phyloP scores from a whole-genome alignment of 345 rosid species.

The Dimocarpus longan region DNA sequence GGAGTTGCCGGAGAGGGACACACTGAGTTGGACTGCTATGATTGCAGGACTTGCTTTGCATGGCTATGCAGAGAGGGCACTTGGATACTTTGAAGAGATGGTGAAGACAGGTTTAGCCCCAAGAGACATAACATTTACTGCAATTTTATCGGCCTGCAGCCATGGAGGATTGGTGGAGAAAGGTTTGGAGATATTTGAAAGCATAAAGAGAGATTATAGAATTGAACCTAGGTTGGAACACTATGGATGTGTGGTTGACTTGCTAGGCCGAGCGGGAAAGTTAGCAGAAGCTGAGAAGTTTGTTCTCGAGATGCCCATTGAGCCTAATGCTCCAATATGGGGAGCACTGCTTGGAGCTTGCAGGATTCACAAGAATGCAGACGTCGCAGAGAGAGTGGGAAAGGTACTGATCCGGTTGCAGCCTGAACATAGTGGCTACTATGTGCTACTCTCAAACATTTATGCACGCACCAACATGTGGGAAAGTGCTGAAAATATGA shows the following conservation, averaged over 20 bases:
- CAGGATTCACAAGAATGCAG: conserved; percentile 57
- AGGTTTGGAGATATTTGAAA: conserved; percentile 61
- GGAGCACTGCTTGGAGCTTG: conserved; percentile 88
- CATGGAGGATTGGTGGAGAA: conserved; percentile 66
- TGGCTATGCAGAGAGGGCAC: conserved; percentile 54
- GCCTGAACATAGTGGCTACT: conserved; percentile 76
- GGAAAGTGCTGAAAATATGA: conserved; percentile 51
- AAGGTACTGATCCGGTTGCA: conserved; percentile 52
- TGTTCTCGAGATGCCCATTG: conserved; percentile 58
- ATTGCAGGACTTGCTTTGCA: conserved; percentile 73
- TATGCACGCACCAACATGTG: conserved; percentile 65
- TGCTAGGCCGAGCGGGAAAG: conserved; percentile 78
- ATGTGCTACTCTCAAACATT: conserved; percentile 69
- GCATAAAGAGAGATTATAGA: conserved; percentile 46
- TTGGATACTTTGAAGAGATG: conserved; percentile 54
- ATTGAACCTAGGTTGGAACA: conserved; percentile 73
- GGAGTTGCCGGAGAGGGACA: conserved; percentile 52
- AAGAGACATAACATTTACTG: conserved; percentile 62
- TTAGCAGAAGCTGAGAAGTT: conserved; percentile 68
- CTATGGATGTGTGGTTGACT: conserved; percentile 78
- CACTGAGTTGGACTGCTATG: conserved; percentile 64
- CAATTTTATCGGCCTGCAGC: conserved; percentile 73
- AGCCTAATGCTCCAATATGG: conserved; percentile 68
- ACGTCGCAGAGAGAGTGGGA: conserved; percentile 66
- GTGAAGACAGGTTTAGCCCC: conserved; percentile 47